Conservation (phyloP, 2,329 filamentous ascomycete genomes). For the Exophiala dermatitidis region DNA sequence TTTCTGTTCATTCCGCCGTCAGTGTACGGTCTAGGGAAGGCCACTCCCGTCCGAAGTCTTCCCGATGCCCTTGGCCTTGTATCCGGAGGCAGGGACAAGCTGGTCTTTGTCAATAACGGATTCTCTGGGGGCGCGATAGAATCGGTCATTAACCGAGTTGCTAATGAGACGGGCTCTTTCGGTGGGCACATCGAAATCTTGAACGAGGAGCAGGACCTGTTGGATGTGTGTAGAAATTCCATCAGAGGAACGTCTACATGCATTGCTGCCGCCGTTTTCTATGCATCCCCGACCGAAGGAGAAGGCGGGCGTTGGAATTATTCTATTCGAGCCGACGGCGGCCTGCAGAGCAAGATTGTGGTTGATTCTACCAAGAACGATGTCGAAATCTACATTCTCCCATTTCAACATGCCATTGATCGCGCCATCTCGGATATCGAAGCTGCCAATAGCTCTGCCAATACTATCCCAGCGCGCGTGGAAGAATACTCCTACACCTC, state of each 20-base stretch:
- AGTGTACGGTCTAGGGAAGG: constrained; percentile 62
- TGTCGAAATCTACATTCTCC: constrained; percentile 68
- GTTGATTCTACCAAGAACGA: constrained; percentile 62
- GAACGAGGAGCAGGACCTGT: constrained; percentile 50
- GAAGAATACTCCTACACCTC: constrained; percentile 71
- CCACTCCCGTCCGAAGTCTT: constrained; percentile 57
- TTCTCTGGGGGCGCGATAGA: constrained; percentile 63
- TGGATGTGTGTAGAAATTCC: constrained; percentile 56
- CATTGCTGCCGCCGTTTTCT: constrained; percentile 67
- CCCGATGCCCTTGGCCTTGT: constrained; percentile 55
- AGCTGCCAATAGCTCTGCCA: constrained; percentile 43
- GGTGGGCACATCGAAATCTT: constrained; percentile 53
- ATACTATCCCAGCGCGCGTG: constrained; percentile 36
- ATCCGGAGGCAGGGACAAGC: constrained; percentile 54
- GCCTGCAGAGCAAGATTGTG: constrained; percentile 59
- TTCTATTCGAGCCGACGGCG: constrained; percentile 68
- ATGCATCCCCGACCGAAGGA: constrained; percentile 67
- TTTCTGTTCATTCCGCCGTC: constrained; percentile 77
- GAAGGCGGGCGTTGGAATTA: constrained; percentile 70
- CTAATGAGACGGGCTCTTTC: constrained; percentile 48
- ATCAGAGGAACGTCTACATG: constrained; percentile 63
- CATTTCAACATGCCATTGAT: constrained; percentile 73
- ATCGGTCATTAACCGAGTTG: constrained; percentile 58
- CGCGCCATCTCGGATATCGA: constrained; percentile 49
- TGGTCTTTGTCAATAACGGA: constrained; percentile 75